Evolutionary conservation across 2,329 filamentous ascomycete genomes (phyloP).

Genomic region (Pseudogymnoascus sp.): DNA sequence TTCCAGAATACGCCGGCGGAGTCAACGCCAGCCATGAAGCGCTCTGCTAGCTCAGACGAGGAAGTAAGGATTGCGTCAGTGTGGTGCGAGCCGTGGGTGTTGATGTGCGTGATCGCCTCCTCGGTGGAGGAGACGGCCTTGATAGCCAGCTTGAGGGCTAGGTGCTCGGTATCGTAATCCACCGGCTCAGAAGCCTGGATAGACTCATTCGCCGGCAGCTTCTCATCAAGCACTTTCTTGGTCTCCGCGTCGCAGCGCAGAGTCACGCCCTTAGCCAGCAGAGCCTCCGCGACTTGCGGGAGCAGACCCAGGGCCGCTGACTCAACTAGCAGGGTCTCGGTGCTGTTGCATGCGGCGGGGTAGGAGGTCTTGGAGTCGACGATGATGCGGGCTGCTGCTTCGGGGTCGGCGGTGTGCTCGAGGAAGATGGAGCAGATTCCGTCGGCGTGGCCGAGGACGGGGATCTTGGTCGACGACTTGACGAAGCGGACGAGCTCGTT

Average conservation of each 20-base stretch:
- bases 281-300: constrained; percentile 62
- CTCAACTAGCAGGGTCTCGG: constrained; percentile 88
- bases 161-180: constrained; percentile 85
- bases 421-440: constrained; percentile 85
- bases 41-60: constrained; percentile 58
- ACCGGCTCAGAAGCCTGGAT: constrained; percentile 57
- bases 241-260: constrained; percentile 70
- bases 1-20: constrained; percentile 96
- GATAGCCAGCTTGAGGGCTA: constrained; percentile 75
- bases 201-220: constrained; percentile 36
- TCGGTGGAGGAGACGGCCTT: constrained; percentile 64
- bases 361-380: constrained; percentile 93
- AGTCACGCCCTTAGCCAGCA: constrained; percentile 69
- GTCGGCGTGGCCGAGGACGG: constrained; percentile 92
- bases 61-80: constrained; percentile 84
- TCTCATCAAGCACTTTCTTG: constrained; percentile 51
- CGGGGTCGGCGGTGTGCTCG: constrained; percentile 64
- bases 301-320: constrained; percentile 59
- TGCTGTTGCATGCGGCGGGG: constrained; percentile 86
- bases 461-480: constrained; percentile 85
- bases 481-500: constrained; percentile 51
- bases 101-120: constrained; percentile 80
- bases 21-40: constrained; percentile 79
- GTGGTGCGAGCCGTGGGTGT: constrained; percentile 84
- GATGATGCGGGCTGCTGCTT: constrained; percentile 66